A percentile compares a stretch with the other conserved stretches of the same genome.
These are phyloP conservation scores for Verticillium klebahnii DNA, from an alignment of 2,329 filamentous ascomycete genomes.

Conservation along the genomic window DNA sequence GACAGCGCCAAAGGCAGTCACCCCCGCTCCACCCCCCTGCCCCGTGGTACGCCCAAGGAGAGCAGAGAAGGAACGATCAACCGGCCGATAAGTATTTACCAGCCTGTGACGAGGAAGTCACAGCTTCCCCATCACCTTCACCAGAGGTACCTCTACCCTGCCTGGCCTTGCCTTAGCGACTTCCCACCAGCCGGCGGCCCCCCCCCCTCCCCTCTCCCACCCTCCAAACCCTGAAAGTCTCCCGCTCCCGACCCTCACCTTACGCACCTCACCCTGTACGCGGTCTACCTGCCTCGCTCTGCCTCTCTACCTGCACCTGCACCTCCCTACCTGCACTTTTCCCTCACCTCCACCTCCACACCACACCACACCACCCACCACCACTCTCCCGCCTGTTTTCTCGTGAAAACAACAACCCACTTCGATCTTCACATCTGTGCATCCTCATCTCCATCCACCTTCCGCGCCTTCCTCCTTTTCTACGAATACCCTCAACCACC, in stretches of 20 bases:
- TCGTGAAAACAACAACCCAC: slow-evolving; percentile 7
- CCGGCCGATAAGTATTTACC: background rate
- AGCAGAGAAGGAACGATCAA: background rate
- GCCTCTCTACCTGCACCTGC: slow-evolving; percentile 3
- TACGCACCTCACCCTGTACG: slow-evolving; percentile 7
- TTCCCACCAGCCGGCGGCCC: background rate
- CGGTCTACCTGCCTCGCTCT: slow-evolving; percentile 1
- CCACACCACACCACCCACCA: background rate
- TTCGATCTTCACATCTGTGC: slow-evolving; percentile 8
- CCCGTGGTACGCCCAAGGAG: background rate
- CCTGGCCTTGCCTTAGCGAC: background rate
- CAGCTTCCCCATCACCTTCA: background rate
- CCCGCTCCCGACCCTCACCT: slow-evolving; percentile 6
- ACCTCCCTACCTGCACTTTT: slow-evolving; percentile 3
- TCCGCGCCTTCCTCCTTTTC: background rate
- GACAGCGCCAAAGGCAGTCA: background rate
- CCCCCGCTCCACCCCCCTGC: background rate
- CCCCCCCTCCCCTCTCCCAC: slow-evolving; percentile 5
- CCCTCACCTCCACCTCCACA: background rate
- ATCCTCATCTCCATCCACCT: background rate
- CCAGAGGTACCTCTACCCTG: background rate
- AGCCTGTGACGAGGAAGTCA: background rate
- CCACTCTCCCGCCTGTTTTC: background rate
- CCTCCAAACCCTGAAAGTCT: slow-evolving; percentile 12
- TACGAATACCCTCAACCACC: background rate